Evolutionary conservation across 768 basidiomycete species (phyloP), one percentile per base, ranked within the genome.

Genomic region (Tulasnella sp.): DNA sequence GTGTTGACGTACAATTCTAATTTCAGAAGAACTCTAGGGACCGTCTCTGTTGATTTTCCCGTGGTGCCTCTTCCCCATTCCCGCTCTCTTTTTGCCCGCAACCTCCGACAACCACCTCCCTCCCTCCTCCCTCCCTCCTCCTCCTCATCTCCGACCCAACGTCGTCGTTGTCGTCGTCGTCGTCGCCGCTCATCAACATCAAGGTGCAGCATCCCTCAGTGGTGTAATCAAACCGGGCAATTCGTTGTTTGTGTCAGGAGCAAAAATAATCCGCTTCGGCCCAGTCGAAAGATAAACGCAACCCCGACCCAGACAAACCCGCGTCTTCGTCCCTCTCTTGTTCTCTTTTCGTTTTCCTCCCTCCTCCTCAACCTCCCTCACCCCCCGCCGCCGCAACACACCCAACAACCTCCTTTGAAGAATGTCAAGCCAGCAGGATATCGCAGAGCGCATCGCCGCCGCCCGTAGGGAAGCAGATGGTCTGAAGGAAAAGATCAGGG

Each of bases 401-500:
- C 58, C 29, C 49, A 40, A 54, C 58, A n/a, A 29, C 58, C 8
- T 64, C 29, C 31, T 25, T 64, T 31, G 58, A 64, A 64, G 29
- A 29, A 64, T 64, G 58, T 64, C 58, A 64, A 64, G 58, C 58
- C 58, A 64, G 58, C 75, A 76, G 34, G 78, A 78, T 38, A 38
- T 78, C 67, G 78, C 79, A 67, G 78, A 78, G 58, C 67, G 93
- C 81, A 99, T 99, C 83, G 94, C 97, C 64, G 94, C 96, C 75
- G 97, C 97, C 76, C 91, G 97, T 80, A 88, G 97, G 82, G 97
- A 99, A 85, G 96, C 96, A 68, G 97, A 99, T 85, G 91, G 89
- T 82, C 83, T 99, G 85, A 99, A 97, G 86, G 97, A 99, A 88
- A 97, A 97, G 90, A 99, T 99, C 83, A 88, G 96, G 81, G 91